Percentiles rank a stretch among this genome's conserved stretches.
Conservation (phyloP, 305 asterid species). For the Fraxinus floribunda region DNA sequence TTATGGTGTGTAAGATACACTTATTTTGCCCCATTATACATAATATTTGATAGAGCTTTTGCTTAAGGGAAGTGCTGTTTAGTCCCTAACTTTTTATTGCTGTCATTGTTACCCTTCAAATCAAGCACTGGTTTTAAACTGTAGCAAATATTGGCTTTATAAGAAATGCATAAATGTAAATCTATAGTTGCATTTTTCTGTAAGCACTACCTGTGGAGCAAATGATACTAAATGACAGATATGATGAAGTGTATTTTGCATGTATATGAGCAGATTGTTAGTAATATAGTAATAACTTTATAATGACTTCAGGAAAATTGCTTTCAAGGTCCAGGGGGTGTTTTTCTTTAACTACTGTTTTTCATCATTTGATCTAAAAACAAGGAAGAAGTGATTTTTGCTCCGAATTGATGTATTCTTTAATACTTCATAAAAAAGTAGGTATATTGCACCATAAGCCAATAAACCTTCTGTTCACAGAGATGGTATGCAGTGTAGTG, state of each 20-base stretch:
- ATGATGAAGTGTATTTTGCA: not conserved
- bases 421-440: not conserved
- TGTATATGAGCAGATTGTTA: not conserved
- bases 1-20: not conserved
- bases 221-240: constrained; percentile 15
- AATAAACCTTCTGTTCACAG: not conserved
- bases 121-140: not conserved
- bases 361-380: not conserved
- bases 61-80: not conserved
- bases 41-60: not conserved
- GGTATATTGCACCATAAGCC: not conserved
- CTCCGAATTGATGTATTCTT: not conserved
- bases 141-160: not conserved
- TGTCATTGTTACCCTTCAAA: not conserved
- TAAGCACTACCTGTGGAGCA: not conserved
- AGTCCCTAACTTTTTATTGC: not conserved
- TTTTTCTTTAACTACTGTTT: constrained; percentile 2
- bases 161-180: not conserved
- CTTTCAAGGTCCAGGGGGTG: not conserved
- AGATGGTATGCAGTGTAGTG: not conserved
- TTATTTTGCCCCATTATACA: not conserved
- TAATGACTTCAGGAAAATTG: not conserved
- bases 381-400: not conserved
- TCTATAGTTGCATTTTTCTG: not conserved
- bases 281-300: not conserved